Evolutionary conservation across 2,329 filamentous ascomycete species (phyloP), one percentile per base, ranked within the genome.

Genomic region (Cadophora sp.): DNA sequence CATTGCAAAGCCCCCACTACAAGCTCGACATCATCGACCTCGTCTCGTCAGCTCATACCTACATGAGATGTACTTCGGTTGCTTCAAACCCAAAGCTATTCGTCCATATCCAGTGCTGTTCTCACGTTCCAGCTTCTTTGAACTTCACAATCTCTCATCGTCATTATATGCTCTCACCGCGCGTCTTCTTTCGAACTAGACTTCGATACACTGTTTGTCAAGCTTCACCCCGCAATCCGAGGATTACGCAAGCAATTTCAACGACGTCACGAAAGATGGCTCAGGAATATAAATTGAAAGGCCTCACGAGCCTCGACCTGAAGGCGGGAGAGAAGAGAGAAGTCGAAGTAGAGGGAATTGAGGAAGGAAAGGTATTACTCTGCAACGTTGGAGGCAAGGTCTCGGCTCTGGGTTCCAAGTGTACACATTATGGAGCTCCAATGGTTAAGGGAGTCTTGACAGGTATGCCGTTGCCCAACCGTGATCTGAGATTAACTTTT

Each of bases 341-440:
- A 79, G 91, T 88, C 16, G 94, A 97, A 75, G 91, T 99, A 4
- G 95, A 98, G 74, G 96, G 95, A 22, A 84, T 99, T 51, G 89
- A 95, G 66, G 89, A 87, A 45, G 93, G 88, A 70, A 98, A 97
- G 79, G 90, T 99, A 2, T 83, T 99, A 5, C 85, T 99, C 4
- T 84, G 96, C 71, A 96, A 96, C 76, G 84, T 90, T 13, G 89
- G 88, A 63, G 91, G 90, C 72, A 87, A 91, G 73, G 82, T 95
- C 18, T 90, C 94, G 77, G 96, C 94, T 36, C 79, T 96, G 43
- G 94, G 92, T 43, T 83, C 93, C 47, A 96, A 91, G 73, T 99
- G 96, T 78, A 91, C 89, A 11, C 95, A 98, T 81, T 98, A 97
- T 78, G 95, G 96, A 41, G 96, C 95, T 48, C 96, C 96, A 16